phyloP scores from a whole-genome alignment of 768 basidiomycete genomes.

The Fomitopsis serialis region DNA sequence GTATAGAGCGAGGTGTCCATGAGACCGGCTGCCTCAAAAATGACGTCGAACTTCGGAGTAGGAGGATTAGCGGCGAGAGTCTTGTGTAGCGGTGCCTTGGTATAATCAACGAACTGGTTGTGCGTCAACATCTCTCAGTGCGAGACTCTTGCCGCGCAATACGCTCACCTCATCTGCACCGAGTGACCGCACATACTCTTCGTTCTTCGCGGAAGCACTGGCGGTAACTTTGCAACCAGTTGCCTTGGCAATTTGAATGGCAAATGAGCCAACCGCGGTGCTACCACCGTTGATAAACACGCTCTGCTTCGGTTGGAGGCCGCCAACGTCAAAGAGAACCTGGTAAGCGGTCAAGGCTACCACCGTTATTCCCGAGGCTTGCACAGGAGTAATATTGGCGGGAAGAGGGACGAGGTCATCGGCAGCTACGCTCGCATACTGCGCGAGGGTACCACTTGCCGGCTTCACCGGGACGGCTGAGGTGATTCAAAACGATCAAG shows the following conservation, averaged over 20 bases:
- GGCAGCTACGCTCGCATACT: conserved; percentile 49
- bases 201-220: conserved; percentile 56
- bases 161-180: conserved; percentile 61
- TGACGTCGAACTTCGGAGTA: conserved; percentile 45
- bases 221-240: conserved; percentile 53
- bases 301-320: conserved; percentile 51
- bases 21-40: conserved; percentile 56
- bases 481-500: background rate
- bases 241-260: conserved; percentile 69
- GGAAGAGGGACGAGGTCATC: conserved; percentile 40
- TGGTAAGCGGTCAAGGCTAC: conserved; percentile 56
- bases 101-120: conserved; percentile 55
- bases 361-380: conserved; percentile 61
- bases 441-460: conserved; percentile 49
- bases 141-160: background rate
- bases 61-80: conserved; percentile 42
- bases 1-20: conserved; percentile 45
- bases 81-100: conserved; percentile 40
- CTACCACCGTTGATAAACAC: conserved; percentile 72
- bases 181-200: conserved; percentile 45
- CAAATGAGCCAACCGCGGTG: conserved; percentile 61
- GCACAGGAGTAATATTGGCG: conserved; percentile 39
- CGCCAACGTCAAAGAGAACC: conserved; percentile 40
- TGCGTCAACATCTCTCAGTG: background rate
- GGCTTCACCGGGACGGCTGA: conserved; percentile 29